Base-by-base conservation (phyloP, 2,329 filamentous ascomycete species). In the Cyanodermella asteris region DNA sequence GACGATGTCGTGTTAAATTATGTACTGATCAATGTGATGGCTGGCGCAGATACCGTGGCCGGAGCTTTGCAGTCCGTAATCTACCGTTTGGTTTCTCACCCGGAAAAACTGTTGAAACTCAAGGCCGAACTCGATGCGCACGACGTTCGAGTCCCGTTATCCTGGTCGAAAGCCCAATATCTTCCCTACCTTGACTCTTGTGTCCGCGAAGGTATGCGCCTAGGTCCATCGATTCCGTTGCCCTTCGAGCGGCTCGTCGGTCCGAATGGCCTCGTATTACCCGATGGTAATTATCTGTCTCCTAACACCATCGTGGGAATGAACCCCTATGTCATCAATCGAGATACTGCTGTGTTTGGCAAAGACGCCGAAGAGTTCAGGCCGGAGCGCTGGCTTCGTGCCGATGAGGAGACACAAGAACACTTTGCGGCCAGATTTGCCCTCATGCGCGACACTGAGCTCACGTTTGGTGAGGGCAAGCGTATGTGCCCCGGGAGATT, bases 331-430 rank as follows among this genome's bases (percentile, higher is more conserved):
- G 51, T 58, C 5, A 34, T 61, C 8, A 54, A 60, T 30, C 48
- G 51, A 1, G 47, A 56, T 4, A 43, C 48, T 0, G 48, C 56
- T 23, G 36, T 62, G 7, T 64, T 55, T 27, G 59, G 60, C 3
- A 24, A 39, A 2, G 56, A 62, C 30, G 56, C 56, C 3, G 49
- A 58, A 19, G 29, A 32, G 0, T 64, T 58, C 38, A 39, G 55
- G 4, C 59, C 60, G 0, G 57, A 62, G 35, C 38, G 59, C 10
- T 64, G 59, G 60, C 37, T 59, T n/a, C n/a, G n/a, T n/a, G n/a
- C n/a, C n/a, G n/a, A n/a, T n/a, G n/a, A n/a, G n/a, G n/a, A n/a
- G n/a, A n/a, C n/a, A n/a, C n/a, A n/a, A n/a, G n/a, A n/a, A n/a
- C n/a, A n/a, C n/a, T n/a, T n/a, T n/a, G n/a, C n/a, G n/a, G n/a